Evolutionary conservation across 2,329 filamentous ascomycete species (phyloP), one percentile per base, ranked within the genome.

Genomic region (Lachnellula suecica): DNA sequence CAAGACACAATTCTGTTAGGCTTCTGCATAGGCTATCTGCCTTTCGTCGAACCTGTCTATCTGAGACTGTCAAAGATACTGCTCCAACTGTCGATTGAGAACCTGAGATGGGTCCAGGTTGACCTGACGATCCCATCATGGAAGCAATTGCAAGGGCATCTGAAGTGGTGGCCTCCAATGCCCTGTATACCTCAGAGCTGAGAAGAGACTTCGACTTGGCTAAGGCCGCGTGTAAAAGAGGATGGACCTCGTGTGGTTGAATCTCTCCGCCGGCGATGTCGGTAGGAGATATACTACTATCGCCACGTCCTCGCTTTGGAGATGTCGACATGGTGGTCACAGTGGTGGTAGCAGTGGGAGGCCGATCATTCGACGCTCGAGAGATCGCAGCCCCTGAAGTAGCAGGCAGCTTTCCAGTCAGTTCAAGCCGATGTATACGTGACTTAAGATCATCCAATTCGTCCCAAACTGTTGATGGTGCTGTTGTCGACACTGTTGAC

Each of bases 381-480:
- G 87, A 87, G 66, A 92, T 87, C 2, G 89, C 88, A 2, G 89
- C 89, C 31, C 86, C 88, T 2, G 91, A 93, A 2, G 89, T 91
- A 1, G 89, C 75, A 0, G 92, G 91, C 29, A 94, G 74, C 70
- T 95, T 96, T 53, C 92, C 92, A 2, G 90, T 95, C 61, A 95
- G 72, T 69, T 97, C 94, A 9, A 99, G 80, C 54, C 91, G 89
- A 62, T 90, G 86, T 62, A 99, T 96, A 25, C 94, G 84, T 37
- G 90, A 94, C 69, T 97, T 97, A 43, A 99, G 74, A 59, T 97
- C 94, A 63, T 97, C 94, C 24, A 99, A 74, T 70, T 99, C 94
- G 67, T 97, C 94, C 94, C 94, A 99, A 2, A 99, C 90, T 0
- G 91, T 97, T 2, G 91, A 95, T 11, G 92, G 90, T 1, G 90